Evolutionary conservation across 176 grass and related monocot species (phyloP), one percentile per base, ranked within the genome.

Genomic region (Melocanna baccifera): DNA sequence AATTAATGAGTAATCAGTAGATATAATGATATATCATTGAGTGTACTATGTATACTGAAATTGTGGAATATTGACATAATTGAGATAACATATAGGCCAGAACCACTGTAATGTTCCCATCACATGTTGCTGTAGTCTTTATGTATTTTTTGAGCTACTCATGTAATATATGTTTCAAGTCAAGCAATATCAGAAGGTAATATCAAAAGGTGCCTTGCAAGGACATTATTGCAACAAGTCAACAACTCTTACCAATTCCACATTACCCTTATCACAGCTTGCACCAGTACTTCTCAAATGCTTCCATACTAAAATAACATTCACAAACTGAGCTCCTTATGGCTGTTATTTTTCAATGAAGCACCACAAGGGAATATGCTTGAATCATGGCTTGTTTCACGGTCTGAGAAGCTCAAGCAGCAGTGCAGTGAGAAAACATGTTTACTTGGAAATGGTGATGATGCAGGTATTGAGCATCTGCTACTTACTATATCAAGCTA

Each of bases 301-400:
- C 4, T 73, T 37, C 40, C 28, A 25, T 48, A 4, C 12, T 68
- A 58, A 75, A 67, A 67, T 73, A 42, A 79, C 36, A 69, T 76
- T 25, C 55, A 61, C 1, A 37, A 75, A 75, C 22, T 70, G 23
- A 85, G 30, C 5, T 87, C 9, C 12, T 46, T 51, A 79, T 83
- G 26, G 48, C 52, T 85, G 9, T 80, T 90, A 16, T 62, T 87
- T 46, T 57, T 55, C 22, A 83, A 61, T 80, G 30, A 85, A 98
- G 96, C 87, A 53, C 36, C 81, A 5, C 82, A 83, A 79, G 85
- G 87, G 74, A 92, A 89, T 80, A 84, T 83, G 92, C 79, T 97
- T 84, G 80, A 91, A 78, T 88, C 77, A 50, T 95, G 92, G 92
- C 83, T 98, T 85, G 64, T 48, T 87, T 93, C 92, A 71, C 86